Evolutionary conservation across 2,329 filamentous ascomycete species (phyloP), one percentile per base, ranked within the genome.

Genomic region (Colletotrichum ledebouriae): DNA sequence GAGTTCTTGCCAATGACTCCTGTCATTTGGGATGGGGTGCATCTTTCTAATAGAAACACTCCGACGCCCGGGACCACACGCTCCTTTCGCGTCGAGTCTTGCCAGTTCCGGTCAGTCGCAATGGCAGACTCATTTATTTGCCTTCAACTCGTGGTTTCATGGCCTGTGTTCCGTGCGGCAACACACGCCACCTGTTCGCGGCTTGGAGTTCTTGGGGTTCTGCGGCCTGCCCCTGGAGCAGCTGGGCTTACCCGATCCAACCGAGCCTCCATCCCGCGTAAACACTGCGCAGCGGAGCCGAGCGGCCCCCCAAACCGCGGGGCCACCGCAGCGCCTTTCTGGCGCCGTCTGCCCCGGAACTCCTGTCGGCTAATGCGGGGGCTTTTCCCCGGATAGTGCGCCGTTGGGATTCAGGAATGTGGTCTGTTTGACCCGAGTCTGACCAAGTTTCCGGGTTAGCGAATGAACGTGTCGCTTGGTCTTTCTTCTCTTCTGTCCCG

Each of bases 231-330:
- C 22, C 22, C 22, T 22, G 3, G 3, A 22, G 22, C 22, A 22
- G 22, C 22, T 22, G 22, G 22, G 22, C 22, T 22, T 49, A 3
- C 46, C 33, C 34, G 39, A 41, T 55, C 52, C 56, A 59, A 34
- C 1, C 55, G 22, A 47, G 13, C 41, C 50, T 29, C 25, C 53
- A 68, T 68, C 65, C 65, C 60, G 60, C 60, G 60, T 64, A 64
- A 68, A 68, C 46, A 20, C 55, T 64, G 60, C 60, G 65, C 12
- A 25, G 17, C 17, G 17, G 17, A 37, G 39, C 60, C 53, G 39
- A 4, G 52, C 50, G 25, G 58, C 29, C 22, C 33, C 62, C 29
- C 41, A 34, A 39, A 49, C 22, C 22, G 22, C 22, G 17, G 41
- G n/a, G 33, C 44, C 22, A 52, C 12, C 10, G 29, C 34, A 53